Evolutionary conservation across 306 rosid species (phyloP), one percentile per base, ranked within the genome.

Genomic region (Lupinus albus): DNA sequence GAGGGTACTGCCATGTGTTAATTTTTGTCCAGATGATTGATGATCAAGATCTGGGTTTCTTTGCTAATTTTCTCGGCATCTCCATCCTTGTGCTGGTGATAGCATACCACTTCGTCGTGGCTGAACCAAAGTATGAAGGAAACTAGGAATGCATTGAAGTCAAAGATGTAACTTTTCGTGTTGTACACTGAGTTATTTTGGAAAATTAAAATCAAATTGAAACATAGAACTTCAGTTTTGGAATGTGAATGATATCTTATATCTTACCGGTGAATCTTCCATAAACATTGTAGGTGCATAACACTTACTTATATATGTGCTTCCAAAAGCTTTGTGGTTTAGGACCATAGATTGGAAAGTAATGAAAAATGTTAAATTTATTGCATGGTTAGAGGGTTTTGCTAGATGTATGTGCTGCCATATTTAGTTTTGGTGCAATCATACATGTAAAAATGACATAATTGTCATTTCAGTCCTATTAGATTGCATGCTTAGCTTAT

Each of bases 11-110:
- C 68, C 45, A 3, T 63, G 17, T 54, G n/a, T 20, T 68, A 18
- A 48, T 60, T 42, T 42, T 57, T 39, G 53, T 48, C 55, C 84
- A 88, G 96, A 86, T 86, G 95, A 64, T 93, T 66, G 91, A 93
- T 75, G 98, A 93, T 84, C 89, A 88, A 67, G 88, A 80, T 74
- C 78, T 93, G 70, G 96, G 98, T 41, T 93, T 89, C 81, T 68
- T 89, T 73, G 92, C 96, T 91, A 89, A 92, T 84, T 89, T 92
- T 67, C 91, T 92, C 16, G 95, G 96, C 68, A 73, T 87, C 72
- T 89, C 87, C 78, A 81, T 92, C 61, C 89, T 92, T 78, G 86
- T 83, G 4, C 66, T 93, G 80, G 91, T 92, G 74, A 86, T 93
- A 47, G 95, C 94, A 0, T 93, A 89, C 70, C 98, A 93, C 68